A percentile compares a stretch with the other conserved stretches of the same genome.
Conservation (phyloP, 495 filamentous ascomycete species). For the Aspergillus ostianus region DNA sequence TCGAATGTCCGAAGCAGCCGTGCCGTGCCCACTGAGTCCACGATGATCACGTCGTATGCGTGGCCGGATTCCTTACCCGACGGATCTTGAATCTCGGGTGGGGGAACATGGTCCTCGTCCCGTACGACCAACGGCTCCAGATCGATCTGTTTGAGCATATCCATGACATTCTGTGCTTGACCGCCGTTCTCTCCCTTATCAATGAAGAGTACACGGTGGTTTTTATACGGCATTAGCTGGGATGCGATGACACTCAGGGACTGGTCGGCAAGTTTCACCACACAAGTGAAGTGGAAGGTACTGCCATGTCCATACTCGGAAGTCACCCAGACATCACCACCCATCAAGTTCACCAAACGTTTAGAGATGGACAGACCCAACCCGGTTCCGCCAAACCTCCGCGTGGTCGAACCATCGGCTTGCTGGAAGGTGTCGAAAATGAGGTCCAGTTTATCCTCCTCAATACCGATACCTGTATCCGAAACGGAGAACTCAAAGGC, state of each 20-base stretch:
- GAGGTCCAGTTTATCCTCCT: slow-evolving; percentile 90
- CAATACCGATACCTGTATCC: slow-evolving; percentile 97
- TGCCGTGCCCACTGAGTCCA: slow-evolving; percentile 90
- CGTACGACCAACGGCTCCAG: slow-evolving; percentile 80
- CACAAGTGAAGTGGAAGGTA: slow-evolving; percentile 96
- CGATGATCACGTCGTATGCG: slow-evolving; percentile 93
- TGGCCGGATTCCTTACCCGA: slow-evolving; percentile 58
- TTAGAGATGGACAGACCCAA: slow-evolving; percentile 96
- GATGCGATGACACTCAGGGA: slow-evolving; percentile 79
- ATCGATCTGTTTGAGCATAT: slow-evolving; percentile 76
- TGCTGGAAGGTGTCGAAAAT: slow-evolving; percentile 99
- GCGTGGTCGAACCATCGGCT: slow-evolving; percentile 94
- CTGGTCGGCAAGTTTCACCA: slow-evolving; percentile 80
- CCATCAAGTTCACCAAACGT: slow-evolving; percentile 94
- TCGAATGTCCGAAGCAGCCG: slow-evolving; percentile 80
- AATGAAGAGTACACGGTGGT: slow-evolving; percentile 88
- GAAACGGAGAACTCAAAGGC: slow-evolving; percentile 96
- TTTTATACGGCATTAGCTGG: slow-evolving; percentile 83
- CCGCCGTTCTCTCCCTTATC: slow-evolving; percentile 82
- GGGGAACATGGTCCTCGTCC: slow-evolving; percentile 58
- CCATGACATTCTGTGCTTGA: slow-evolving; percentile 70
- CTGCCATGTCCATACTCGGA: slow-evolving; percentile 91
- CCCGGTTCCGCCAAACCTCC: slow-evolving; percentile 95
- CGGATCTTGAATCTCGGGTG: slow-evolving; percentile 56
- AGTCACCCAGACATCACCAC: slow-evolving; percentile 95